Evolutionary conservation across 2,329 filamentous ascomycete genomes (phyloP).

Genomic region (Xylariaceae sp.): DNA sequence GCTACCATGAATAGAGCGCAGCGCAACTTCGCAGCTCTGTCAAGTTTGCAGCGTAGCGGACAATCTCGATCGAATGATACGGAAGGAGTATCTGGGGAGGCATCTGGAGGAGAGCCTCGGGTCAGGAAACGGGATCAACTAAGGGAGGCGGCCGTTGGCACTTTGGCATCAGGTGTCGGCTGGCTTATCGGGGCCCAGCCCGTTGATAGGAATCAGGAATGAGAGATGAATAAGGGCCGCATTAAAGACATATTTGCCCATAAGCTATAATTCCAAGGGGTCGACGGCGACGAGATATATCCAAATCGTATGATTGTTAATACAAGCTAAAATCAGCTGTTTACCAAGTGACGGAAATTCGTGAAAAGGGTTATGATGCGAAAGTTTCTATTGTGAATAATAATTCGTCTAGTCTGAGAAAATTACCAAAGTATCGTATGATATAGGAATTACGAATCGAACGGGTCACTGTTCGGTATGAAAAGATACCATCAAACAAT

Average conservation of each 20-base stretch:
- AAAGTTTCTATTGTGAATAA: too few species aligned
- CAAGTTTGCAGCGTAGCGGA: conserved; percentile 43
- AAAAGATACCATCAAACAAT: too few species aligned
- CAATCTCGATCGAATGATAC: conserved; percentile 34
- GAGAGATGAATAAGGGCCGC: conserved; percentile 5
- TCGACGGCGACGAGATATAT: neutral
- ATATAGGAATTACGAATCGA: too few species aligned
- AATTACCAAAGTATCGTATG: too few species aligned
- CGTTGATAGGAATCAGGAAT: conserved; percentile 26
- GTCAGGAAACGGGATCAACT: conserved; percentile 68
- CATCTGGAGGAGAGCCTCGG: conserved; percentile 28
- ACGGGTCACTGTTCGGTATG: too few species aligned
- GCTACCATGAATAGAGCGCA: conserved; percentile 56
- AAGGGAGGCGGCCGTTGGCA: conserved; percentile 60
- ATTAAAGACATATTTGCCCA: neutral
- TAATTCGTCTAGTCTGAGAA: too few species aligned
- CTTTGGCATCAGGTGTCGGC: conserved; percentile 59
- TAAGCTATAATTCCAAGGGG: neutral
- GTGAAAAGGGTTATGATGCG: too few species aligned
- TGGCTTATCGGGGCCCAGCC: conserved; percentile 60
- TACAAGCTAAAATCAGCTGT: too few species aligned
- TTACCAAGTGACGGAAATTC: neutral
- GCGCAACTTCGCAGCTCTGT: conserved; percentile 51
- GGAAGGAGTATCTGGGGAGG: conserved; percentile 24
- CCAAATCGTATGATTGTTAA: neutral